Evolutionary conservation across 1,139 yeast species (phyloP).

Genomic region (Candida sanyaensis): DNA sequence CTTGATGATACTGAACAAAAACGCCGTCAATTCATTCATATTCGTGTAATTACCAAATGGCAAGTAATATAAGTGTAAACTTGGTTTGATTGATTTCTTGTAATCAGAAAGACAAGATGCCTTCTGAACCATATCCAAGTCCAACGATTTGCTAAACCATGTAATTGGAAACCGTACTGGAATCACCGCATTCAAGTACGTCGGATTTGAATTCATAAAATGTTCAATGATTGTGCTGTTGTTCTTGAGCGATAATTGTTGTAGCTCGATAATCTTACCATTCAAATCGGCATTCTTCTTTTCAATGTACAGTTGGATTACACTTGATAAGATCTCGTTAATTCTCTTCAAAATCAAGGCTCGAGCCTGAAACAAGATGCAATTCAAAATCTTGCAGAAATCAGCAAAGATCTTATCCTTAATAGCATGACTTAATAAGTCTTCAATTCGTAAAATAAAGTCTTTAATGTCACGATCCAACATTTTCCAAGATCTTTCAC

Average conservation of each 20-base stretch:
- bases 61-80: conserved; percentile 29
- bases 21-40: conserved; percentile 33
- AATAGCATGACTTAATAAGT: conserved; percentile 7
- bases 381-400: conserved; percentile 29
- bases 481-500: conserved; percentile 38
- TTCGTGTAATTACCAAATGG: conserved; percentile 42
- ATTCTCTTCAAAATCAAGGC: conserved; percentile 32
- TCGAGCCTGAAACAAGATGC: conserved; percentile 31
- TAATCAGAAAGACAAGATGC: conserved; percentile 11
- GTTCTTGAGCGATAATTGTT: conserved; percentile 27
- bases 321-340: conserved; percentile 27
- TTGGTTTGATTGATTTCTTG: conserved; percentile 17
- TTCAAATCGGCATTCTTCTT: conserved; percentile 20
- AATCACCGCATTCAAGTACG: conserved; percentile 27
- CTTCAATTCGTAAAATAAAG: conserved; percentile 25
- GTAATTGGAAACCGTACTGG: conserved; percentile 35
- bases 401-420: conserved; percentile 22
- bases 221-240: conserved; percentile 22
- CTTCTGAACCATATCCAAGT: conserved; percentile 15
- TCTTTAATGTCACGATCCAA: conserved; percentile 28
- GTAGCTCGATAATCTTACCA: conserved; percentile 30
- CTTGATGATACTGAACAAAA: conserved; percentile 29
- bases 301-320: conserved; percentile 24
- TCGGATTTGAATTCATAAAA: conserved; percentile 29
- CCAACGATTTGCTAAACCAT: conserved; percentile 28